Base-by-base conservation (phyloP, 805 yeast genomes). In the Candida yuanshanica region DNA sequence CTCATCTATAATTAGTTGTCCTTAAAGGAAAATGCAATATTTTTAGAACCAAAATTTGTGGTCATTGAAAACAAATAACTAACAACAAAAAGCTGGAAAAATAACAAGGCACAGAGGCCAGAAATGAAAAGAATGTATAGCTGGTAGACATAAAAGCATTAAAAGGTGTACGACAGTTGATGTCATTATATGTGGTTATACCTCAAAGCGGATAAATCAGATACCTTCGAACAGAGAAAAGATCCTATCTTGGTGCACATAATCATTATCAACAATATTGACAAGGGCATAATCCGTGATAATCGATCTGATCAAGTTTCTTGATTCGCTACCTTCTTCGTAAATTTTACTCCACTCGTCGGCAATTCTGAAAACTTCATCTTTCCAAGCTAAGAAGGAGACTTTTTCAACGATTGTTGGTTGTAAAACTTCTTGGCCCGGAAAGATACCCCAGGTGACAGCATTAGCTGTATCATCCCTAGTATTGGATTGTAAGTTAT, bases 391-490 rank as follows among this genome's bases (percentile, higher is more conserved):
- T 53, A 90, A 68, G 64, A 91, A 91, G 3, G 96, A 87, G 29
- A 81, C 79, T 56, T 81, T 83, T 61, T 91, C 98, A 17, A 91
- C 97, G 59, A 91, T 88, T 0, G 98, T 91, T 39, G 98, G 97
- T 66, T 91, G 98, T 48, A 87, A 72, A 40, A 91, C 84, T 65
- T 91, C 97, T 57, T 83, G 83, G 29, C 96, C 96, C 21, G 98
- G 97, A 78, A 87, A 89, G 41, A 90, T 88, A 48, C 98, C 98
- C 98, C 98, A 91, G 16, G 98, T 91, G 42, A 91, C 97, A 8
- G 98, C 96, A 58, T 87, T 90, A 48, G 95, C 89, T 27, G 68
- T 57, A 43, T 81, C 86, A 35, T 76, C 80, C 20, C 74, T 74
- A 36, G 88, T 79, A 62, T 90, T 90, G 37, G 95, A 77, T 16